phyloP scores from a whole-genome alignment of 257 asterid genomes.

The Gentiana straminea region DNA sequence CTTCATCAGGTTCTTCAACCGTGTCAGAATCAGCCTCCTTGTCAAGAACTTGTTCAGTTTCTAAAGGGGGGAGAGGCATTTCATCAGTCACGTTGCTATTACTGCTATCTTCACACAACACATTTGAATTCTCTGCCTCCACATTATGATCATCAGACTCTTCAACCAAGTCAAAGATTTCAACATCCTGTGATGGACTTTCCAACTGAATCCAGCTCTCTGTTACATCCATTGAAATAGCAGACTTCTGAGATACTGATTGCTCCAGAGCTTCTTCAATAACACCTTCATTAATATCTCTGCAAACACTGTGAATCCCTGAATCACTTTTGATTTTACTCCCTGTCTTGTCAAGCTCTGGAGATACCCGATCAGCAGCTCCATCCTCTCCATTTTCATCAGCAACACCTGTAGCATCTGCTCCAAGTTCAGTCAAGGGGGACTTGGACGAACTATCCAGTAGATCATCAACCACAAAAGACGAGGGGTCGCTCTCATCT shows the following conservation, averaged over 20 bases:
- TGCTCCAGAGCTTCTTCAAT: slow-evolving; percentile 15
- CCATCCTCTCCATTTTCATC: slow-evolving; percentile 14
- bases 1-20: slow-evolving; percentile 17
- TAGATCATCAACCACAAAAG: slow-evolving; percentile 9
- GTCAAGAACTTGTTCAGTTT: slow-evolving; percentile 25
- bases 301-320: too few relatives aligned
- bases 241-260: slow-evolving; percentile 10
- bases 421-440: background rate
- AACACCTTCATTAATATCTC: slow-evolving; percentile 4
- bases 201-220: slow-evolving; percentile 5
- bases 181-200: slow-evolving; percentile 8
- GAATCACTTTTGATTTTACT: too few relatives aligned
- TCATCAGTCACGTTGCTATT: slow-evolving; percentile 13
- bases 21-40: slow-evolving; percentile 21
- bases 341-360: too few relatives aligned
- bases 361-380: background rate
- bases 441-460: slow-evolving; percentile 5
- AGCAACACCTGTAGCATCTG: background rate
- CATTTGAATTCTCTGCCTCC: slow-evolving; percentile 13
- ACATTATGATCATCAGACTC: slow-evolving; percentile 16
- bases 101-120: slow-evolving; percentile 16
- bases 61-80: slow-evolving; percentile 19
- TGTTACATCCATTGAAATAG: background rate
- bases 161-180: slow-evolving; percentile 6
- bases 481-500: slow-evolving; percentile 6